A percentile compares a stretch with the other conserved stretches of the same genome.
Evolutionary conservation across 257 asterid genomes (phyloP).

Genomic region (Cynanchum wilfordii): DNA sequence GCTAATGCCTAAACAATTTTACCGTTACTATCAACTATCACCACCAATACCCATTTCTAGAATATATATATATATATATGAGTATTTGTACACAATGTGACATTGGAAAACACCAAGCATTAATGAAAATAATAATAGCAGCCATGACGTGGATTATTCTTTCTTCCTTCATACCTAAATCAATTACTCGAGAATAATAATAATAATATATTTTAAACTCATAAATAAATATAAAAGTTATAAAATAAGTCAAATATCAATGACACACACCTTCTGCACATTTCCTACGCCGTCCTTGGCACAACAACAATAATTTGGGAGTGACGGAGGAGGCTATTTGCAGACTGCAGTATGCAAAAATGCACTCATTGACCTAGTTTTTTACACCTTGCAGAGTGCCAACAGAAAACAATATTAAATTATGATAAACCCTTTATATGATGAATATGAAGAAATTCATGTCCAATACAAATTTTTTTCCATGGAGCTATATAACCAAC

Average conservation of each 20-base stretch:
- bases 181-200: too few species aligned
- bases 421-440: neutral
- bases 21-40: conserved; percentile 8
- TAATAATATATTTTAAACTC: too few species aligned
- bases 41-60: conserved; percentile 18
- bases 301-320: too few species aligned
- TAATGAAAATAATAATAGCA: neutral
- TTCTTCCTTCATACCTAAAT: too few species aligned
- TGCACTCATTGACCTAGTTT: too few species aligned
- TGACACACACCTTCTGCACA: too few species aligned
- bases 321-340: too few species aligned
- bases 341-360: too few species aligned
- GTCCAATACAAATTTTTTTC: conserved; percentile 4
- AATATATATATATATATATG: conserved; percentile 1
- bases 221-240: too few species aligned
- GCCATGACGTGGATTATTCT: too few species aligned
- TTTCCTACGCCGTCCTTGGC: conserved; percentile 22
- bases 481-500: conserved; percentile 5
- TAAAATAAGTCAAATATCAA: too few species aligned
- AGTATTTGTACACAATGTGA: neutral
- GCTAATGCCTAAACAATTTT: conserved; percentile 36
- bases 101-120: neutral
- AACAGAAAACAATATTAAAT: neutral
- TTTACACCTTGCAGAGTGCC: too few species aligned
- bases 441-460: conserved; percentile 9